Base-by-base conservation (phyloP, 2,329 filamentous ascomycete species). In the Fusarium equiseti region DNA sequence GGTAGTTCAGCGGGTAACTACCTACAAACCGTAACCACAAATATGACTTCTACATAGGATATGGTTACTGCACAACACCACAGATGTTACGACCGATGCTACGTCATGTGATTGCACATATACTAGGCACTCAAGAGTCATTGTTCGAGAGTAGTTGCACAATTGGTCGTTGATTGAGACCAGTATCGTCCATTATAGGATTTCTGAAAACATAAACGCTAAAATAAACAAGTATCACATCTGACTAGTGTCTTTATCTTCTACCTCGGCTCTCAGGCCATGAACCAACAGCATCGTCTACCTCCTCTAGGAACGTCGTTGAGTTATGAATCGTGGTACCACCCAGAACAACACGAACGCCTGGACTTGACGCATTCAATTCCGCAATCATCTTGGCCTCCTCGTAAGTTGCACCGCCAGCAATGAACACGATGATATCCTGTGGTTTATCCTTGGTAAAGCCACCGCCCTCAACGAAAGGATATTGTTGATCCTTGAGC, bases 311-410 rank as follows among this genome's bases (percentile, higher is more conserved):
- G 79, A 98, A 99, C 0, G 90, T 93, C 13, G 88, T 87, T 69
- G 94, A 94, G 77, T 98, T 99, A 76, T 97, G 93, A 71, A 99
- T 87, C 9, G 88, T 90, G 1, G 96, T 98, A 6, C 94, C 95
- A 12, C 94, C 95, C 8, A 99, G 83, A 13, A 98, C 94, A 6
- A 99, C 91, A 59, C 96, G 88, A 12, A 98, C 87, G 1, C 96
- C 96, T 0, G 95, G 95, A 13, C 92, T 92, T 61, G 91, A 93
- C 20, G 94, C 94, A 81, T 99, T 99, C 63, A 99, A 90, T 73
- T 95, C 90, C n/a, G 96, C 94, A 42, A 98, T 90, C 86, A 94
- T 94, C 83, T 97, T 98, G 8, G 96, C 95, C 80, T 99, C 96
- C 80, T 99, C 96, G 77, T 98, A 99, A 0, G 96, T 99, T 20